These are phyloP conservation scores for Plasmodium reichenowi DNA, from an alignment of 169 alveolate species.

Conservation along the genomic window DNA sequence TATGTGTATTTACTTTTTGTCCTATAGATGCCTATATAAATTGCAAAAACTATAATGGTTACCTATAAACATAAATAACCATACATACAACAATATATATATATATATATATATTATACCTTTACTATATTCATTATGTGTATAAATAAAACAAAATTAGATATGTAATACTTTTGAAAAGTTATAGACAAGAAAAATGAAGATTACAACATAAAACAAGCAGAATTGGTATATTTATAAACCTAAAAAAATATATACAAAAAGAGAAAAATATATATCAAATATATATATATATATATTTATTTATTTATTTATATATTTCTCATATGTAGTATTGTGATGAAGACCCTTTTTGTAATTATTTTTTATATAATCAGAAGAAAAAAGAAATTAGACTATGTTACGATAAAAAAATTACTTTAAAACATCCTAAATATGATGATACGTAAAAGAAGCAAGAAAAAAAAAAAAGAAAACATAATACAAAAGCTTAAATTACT, in stretches of 20 bases:
- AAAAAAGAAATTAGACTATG: conserved; percentile 73
- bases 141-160: too few species aligned
- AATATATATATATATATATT: not conserved
- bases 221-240: conserved; percentile 24
- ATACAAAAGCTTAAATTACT: not conserved
- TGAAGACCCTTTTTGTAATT: conserved; percentile 69
- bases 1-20: not conserved
- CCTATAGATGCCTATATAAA: conserved; percentile 30
- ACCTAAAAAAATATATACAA: not conserved
- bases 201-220: conserved; percentile 25
- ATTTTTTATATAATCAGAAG: conserved; percentile 21
- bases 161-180: not conserved
- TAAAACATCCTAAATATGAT: conserved; percentile 32
- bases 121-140: too few species aligned
- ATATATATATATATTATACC: not conserved
- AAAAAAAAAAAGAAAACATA: not conserved
- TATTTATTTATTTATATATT: not conserved
- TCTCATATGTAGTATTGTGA: conserved; percentile 28
- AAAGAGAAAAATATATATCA: not conserved
- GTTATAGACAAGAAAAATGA: conserved; percentile 28
- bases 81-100: conserved; percentile 2
- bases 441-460: conserved; percentile 13
- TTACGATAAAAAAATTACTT: conserved; percentile 54
- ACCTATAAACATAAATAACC: not conserved
- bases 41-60: conserved; percentile 70